Percentiles rank a stretch among this genome's conserved stretches.
Conservation (phyloP, 805 yeast species). For the Sporopachydermia lactativora region DNA sequence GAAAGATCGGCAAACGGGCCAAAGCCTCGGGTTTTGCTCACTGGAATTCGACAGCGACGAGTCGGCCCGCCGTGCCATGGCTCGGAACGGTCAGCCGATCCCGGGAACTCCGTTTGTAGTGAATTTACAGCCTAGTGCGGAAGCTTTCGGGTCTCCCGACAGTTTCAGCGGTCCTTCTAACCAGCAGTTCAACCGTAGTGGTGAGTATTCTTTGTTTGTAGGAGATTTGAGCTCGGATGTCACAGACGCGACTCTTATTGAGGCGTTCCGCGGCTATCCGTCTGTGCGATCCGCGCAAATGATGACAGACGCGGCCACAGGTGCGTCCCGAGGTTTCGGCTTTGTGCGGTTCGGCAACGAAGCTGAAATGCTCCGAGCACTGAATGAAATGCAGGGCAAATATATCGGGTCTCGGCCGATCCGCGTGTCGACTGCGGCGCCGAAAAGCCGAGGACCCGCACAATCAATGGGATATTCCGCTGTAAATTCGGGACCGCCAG, state of each 20-base stretch:
- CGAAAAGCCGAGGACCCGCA: slow-evolving; percentile 24
- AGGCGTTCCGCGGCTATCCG: slow-evolving; percentile 55
- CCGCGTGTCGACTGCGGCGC: slow-evolving; percentile 58
- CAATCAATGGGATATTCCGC: slow-evolving; percentile 4
- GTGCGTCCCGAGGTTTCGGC: slow-evolving; percentile 73
- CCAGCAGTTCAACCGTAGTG: slow-evolving; percentile 5
- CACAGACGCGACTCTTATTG: slow-evolving; percentile 48
- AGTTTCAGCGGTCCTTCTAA: no score
- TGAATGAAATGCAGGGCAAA: slow-evolving; percentile 72
- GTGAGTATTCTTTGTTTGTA: slow-evolving; percentile 62
- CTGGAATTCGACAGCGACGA: slow-evolving; percentile 57
- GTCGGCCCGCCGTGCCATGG: slow-evolving; percentile 55
- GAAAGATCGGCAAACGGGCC: not conserved
- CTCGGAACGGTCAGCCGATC: slow-evolving; percentile 48
- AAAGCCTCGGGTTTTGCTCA: slow-evolving; percentile 52
- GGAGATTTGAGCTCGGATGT: slow-evolving; percentile 73
- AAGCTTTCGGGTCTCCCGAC: not conserved
- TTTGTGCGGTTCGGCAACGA: slow-evolving; percentile 65
- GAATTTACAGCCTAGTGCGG: slow-evolving; percentile 52
- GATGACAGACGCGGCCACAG: slow-evolving; percentile 60
- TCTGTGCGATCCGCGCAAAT: slow-evolving; percentile 66
- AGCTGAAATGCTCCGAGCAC: slow-evolving; percentile 56
- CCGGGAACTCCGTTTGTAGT: slow-evolving; percentile 43
- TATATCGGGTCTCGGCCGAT: slow-evolving; percentile 61
- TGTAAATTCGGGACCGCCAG: slow-evolving; percentile 6